A percentile compares a stretch with the other conserved stretches of the same genome.
Evolutionary conservation across 2,329 filamentous ascomycete species (phyloP).

Genomic region (Xylariaceae sp.): DNA sequence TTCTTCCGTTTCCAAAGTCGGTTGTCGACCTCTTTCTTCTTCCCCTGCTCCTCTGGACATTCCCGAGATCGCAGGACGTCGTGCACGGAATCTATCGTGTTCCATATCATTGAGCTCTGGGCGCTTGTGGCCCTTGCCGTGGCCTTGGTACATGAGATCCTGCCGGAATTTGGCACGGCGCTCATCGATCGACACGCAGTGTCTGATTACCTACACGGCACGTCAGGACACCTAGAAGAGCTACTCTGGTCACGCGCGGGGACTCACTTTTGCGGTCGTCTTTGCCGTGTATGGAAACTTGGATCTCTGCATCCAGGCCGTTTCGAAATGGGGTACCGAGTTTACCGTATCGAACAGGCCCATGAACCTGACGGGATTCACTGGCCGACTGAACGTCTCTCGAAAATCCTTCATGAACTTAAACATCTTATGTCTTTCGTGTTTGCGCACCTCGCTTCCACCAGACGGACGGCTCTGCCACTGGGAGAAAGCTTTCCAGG

Average conservation of each 20-base stretch:
- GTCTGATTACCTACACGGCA: slow-evolving; percentile 46
- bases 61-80: slow-evolving; percentile 8
- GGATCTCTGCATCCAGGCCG: slow-evolving; percentile 67
- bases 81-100: slow-evolving; percentile 14
- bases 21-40: too few species aligned
- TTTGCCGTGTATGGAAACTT: slow-evolving; percentile 64
- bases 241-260: too few species aligned
- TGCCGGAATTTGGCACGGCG: slow-evolving; percentile 64
- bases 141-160: slow-evolving; percentile 55
- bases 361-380: slow-evolving; percentile 65
- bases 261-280: slow-evolving; percentile 39
- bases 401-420: slow-evolving; percentile 71
- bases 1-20: too few species aligned
- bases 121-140: neutral
- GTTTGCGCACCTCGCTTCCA: slow-evolving; percentile 34
- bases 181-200: slow-evolving; percentile 65
- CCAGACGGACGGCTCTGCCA: slow-evolving; percentile 55
- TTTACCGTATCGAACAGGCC: slow-evolving; percentile 81
- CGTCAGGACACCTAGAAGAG: too few species aligned
- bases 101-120: slow-evolving; percentile 14
- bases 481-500: slow-evolving; percentile 72
- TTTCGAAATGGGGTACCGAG: slow-evolving; percentile 70
- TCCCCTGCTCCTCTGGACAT: neutral
- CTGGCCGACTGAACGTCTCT: slow-evolving; percentile 71
- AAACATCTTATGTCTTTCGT: slow-evolving; percentile 56